Conservation (phyloP, 441 rosid species). For the Bruguiera hainesii region DNA sequence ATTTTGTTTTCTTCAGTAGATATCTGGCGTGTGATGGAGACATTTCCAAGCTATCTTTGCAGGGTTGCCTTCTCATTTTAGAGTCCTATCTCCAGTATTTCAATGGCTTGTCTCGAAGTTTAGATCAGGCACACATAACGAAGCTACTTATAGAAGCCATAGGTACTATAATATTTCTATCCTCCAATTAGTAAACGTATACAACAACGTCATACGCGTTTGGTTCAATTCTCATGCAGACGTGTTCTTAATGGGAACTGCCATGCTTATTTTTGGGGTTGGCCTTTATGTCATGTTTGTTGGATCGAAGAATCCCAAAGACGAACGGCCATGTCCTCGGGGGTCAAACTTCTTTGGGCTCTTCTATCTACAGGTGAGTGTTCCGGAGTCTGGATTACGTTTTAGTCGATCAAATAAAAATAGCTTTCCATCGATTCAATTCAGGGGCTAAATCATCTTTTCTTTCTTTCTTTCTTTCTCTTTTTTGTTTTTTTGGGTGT, state of each 20-base stretch:
- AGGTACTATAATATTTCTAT: conserved; percentile 30
- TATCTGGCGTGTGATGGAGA: not conserved
- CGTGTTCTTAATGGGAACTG: conserved; percentile 63
- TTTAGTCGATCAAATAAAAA: not conserved
- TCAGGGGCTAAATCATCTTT: not conserved
- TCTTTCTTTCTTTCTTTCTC: not conserved
- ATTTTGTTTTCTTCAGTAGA: not conserved
- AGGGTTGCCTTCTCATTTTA: conserved; percentile 57
- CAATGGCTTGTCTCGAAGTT: conserved; percentile 25
- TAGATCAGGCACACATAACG: conserved; percentile 38
- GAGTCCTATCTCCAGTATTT: conserved; percentile 52
- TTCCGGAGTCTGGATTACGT: not conserved
- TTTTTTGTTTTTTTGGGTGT: too few relatives aligned
- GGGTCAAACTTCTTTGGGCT: conserved; percentile 54
- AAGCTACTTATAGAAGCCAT: conserved; percentile 60
- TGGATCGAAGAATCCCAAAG: conserved; percentile 32
- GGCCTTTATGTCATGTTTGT: conserved; percentile 61
- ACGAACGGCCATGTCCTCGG: conserved; percentile 22
- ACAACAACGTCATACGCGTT: not conserved
- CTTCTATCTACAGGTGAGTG: conserved; percentile 39
- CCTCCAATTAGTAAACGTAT: too few relatives aligned
- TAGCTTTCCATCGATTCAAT: too few relatives aligned
- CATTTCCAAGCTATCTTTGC: conserved; percentile 16
- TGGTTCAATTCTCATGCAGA: conserved; percentile 32
- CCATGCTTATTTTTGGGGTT: conserved; percentile 56